Base-by-base conservation (phyloP, 257 asterid species). In the Forsythia viridissima region DNA sequence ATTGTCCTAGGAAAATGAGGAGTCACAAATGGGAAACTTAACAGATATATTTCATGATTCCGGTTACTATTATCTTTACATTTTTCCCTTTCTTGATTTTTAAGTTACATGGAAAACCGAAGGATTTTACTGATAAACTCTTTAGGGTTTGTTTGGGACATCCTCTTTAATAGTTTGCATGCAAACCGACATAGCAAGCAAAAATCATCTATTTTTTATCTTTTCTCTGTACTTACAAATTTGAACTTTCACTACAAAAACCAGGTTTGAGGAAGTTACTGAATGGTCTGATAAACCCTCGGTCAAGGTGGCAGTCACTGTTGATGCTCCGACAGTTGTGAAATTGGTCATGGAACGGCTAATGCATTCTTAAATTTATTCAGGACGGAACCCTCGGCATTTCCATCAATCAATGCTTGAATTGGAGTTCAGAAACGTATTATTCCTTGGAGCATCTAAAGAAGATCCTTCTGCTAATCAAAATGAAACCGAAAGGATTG, bases 271-370 rank as follows among this genome's bases (percentile, higher is more conserved):
- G 43, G 97, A 92, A 90, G 90, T 90, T 34, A 91, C 92, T 38
- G 96, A 91, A 78, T 96, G 98, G 98, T 69, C 91, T 0, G 92
- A 89, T 82, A 91, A 88, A 87, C 97, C 97, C 24, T 65, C 94
- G 3, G 97, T 96, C 37, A 93, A 96, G 82, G 97, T 96, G 77
- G 99, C 99, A 0, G 98, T 96, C 40, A 93, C 99, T 8, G 96
- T 93, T 65, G 96, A 96, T 86, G 97, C 97, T 71, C 96, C 94
- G 40, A 82, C 86, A 6, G 89, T 91, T 80, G 89, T 93, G 55
- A 87, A 90, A 69, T 48, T 93, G 92, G 86, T 90, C 84, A 92
- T 92, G 98, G 97, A 96, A 9, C 92, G 96, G 78, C 97, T 96
- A 79, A 90, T 89, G 85, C 42, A 83, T 59, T 91, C 93, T 5